phyloP scores from a whole-genome alignment of 148 eudicot genomes.

The Chenopodium suecicum region DNA sequence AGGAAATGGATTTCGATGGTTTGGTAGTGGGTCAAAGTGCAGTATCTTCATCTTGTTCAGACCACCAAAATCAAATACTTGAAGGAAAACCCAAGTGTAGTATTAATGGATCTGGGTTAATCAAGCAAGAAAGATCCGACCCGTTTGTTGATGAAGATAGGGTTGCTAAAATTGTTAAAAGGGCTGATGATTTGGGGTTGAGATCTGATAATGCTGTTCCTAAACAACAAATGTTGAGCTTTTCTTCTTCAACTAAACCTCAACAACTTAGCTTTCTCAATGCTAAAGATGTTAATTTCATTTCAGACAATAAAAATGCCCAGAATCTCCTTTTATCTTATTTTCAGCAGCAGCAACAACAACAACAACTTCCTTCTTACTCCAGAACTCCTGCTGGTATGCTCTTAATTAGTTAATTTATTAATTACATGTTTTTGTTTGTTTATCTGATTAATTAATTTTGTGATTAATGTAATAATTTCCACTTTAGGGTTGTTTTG shows the following conservation, averaged over 20 bases:
- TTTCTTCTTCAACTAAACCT: constrained; percentile 48
- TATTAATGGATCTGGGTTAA: constrained; percentile 43
- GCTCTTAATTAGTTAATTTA: background rate
- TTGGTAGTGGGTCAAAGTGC: background rate
- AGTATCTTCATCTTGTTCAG: background rate
- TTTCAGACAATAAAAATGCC: constrained; percentile 25
- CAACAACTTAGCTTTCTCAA: constrained; percentile 27
- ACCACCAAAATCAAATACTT: background rate
- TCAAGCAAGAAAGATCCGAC: constrained; percentile 61
- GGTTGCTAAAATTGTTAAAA: constrained; percentile 38
- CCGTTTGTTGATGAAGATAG: constrained; percentile 34
- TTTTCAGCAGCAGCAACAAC: constrained; percentile 32
- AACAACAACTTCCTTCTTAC: constrained; percentile 24
- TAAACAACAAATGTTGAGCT: constrained; percentile 55
- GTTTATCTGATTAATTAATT: background rate
- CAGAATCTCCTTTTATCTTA: constrained; percentile 34
- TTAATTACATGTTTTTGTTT: too few species aligned
- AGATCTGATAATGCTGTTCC: constrained; percentile 44
- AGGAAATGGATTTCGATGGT: constrained; percentile 32
- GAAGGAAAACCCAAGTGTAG: constrained; percentile 26
- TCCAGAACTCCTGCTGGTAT: background rate
- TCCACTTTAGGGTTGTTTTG: background rate
- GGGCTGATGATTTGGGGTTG: constrained; percentile 29
- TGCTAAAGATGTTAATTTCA: constrained; percentile 37
- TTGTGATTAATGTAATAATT: too few species aligned